Conservation (phyloP, 2,329 filamentous ascomycete genomes). For the Calonectria multiphialidica region DNA sequence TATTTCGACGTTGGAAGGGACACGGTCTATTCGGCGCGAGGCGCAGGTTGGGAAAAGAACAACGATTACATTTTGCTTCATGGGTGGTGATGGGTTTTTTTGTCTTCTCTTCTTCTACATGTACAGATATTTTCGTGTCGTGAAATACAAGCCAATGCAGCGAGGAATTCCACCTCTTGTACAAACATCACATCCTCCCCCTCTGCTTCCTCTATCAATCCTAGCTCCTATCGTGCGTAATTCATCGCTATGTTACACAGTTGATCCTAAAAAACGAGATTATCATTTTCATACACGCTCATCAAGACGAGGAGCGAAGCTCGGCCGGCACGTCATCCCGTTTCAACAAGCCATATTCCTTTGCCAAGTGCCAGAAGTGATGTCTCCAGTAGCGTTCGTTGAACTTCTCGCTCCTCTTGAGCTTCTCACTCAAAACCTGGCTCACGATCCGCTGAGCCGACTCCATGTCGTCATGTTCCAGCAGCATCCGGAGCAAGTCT, state of each 20-base stretch:
- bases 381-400: conserved; percentile 58
- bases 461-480: conserved; percentile 38
- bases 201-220: not conserved
- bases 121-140: conserved; percentile 26
- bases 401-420: conserved; percentile 34
- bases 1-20: not conserved
- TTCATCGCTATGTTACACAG: not conserved
- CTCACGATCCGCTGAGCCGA: conserved; percentile 50
- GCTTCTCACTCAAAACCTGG: conserved; percentile 44
- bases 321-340: not conserved
- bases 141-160: conserved; percentile 27
- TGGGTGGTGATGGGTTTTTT: conserved; percentile 10
- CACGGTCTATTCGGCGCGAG: conserved; percentile 23
- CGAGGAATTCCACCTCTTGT: conserved; percentile 38
- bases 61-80: not conserved
- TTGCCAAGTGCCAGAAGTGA: conserved; percentile 63
- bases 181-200: conserved; percentile 17
- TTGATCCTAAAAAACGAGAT: not conserved
- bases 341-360: conserved; percentile 53
- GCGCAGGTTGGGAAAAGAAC: conserved; percentile 29
- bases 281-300: not conserved
- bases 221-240: not conserved
- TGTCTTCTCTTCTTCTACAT: conserved; percentile 18
- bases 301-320: not conserved
- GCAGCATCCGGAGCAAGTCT: conserved; percentile 54